A percentile compares a stretch with the other conserved stretches of the same genome.
These are phyloP conservation scores for Malassezia nana DNA, from an alignment of 1,284 basidiomycete genomes.

Conservation along the genomic window DNA sequence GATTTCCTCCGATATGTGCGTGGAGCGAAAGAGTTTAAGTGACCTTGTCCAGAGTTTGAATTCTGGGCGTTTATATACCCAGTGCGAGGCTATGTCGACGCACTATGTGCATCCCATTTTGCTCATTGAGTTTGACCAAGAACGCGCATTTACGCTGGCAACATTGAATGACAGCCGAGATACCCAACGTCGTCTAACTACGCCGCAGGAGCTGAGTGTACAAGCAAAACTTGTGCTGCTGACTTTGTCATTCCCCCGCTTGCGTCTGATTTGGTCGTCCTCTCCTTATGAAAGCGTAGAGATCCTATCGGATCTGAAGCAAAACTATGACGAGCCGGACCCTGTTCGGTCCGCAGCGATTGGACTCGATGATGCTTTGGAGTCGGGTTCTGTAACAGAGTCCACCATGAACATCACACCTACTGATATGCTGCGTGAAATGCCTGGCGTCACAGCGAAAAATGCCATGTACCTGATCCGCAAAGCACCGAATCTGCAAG, in stretches of 20 bases:
- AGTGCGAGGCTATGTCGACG: constrained; percentile 92
- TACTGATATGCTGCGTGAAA: constrained; percentile 50
- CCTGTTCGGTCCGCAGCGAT: constrained; percentile 63
- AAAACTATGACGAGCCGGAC: constrained; percentile 73
- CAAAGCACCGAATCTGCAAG: constrained; percentile 64
- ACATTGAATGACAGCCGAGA: constrained; percentile 14
- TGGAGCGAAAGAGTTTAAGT: constrained; percentile 86
- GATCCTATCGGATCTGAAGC: constrained; percentile 85
- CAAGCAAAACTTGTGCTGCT: constrained; percentile 86
- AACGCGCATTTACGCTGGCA: constrained; percentile 73
- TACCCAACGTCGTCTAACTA: constrained; percentile 22
- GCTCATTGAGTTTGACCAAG: constrained; percentile 96
- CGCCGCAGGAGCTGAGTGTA: constrained; percentile 51
- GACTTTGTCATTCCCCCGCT: constrained; percentile 74
- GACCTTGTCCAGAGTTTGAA: constrained; percentile 86
- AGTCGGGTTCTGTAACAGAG: constrained; percentile 14
- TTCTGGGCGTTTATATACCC: constrained; percentile 85
- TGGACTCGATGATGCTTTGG: constrained; percentile 23
- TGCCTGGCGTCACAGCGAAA: constrained; percentile 66
- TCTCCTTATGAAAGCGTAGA: constrained; percentile 84
- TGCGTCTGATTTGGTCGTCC: constrained; percentile 92
- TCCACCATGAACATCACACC: constrained; percentile 31
- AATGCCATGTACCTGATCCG: constrained; percentile 77
- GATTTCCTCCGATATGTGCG: constrained; percentile 83
- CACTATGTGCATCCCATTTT: constrained; percentile 89